Base-by-base conservation (phyloP, 2,329 filamentous ascomycete species). In the Mycocentrospora acerina region DNA sequence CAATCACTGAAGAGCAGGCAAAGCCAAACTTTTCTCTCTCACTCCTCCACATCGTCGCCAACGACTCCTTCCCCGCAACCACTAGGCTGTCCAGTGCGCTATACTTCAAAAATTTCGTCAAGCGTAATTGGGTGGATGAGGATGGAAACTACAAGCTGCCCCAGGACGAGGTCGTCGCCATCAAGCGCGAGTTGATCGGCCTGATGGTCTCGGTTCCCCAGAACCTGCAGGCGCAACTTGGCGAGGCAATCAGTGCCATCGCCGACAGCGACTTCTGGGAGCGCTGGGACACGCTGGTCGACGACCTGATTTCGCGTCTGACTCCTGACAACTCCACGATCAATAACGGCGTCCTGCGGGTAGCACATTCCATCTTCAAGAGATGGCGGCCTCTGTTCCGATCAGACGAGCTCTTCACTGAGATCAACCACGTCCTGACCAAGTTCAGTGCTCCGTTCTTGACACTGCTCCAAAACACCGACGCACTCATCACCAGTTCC, bases 91-190 rank as follows among this genome's bases (percentile, higher is more conserved):
- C 91, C 6, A 88, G 87, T 59, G 88, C 93, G 18, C 78, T 98
- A 44, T 93, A 88, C 74, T 98, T 98, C 80, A 98, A 98, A 73
- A 98, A 98, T 75, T 95, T 95, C 69, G 90, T 98, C 62, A 86
- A 87, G 69, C 82, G 86, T 64, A 93, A 90, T 75, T 98, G 94
- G 82, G 88, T 89, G 57, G 88, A 97, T 68, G 91, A 95, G 64
- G 88, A 96, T 71, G 90, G 93, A 63, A 85, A 86, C 68, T 93
- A 98, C 76, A 93, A 90, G 71, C 80, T 98, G 25, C 82, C 87
- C 10, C 67, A 77, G 46, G 80, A 88, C 53, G 93, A 97, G 74
- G 90, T 98, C 25, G 72, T 75, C 18, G 88, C 88, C 29, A 95
- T 98, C 76, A 98, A 98, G 74, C 82, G 83, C 61, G 90, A 96